Conservation (phyloP, 176 grass and related monocot genomes). For the Ensete glaucum region DNA sequence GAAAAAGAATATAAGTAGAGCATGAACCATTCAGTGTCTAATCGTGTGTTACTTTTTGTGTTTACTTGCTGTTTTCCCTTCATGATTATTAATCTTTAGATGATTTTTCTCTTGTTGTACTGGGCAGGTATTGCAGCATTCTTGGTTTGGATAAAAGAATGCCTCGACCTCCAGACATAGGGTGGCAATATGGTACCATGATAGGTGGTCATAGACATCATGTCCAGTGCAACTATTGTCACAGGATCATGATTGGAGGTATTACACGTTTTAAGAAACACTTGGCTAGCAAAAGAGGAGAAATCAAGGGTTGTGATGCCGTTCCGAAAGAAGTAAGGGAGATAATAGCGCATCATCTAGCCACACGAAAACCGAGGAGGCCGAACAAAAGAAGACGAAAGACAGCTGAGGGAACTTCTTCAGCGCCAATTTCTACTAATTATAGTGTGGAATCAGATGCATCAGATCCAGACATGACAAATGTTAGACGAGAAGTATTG, state of each 20-base stretch:
- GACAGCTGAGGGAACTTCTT: conserved; percentile 10
- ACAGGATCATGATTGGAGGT: conserved; percentile 23
- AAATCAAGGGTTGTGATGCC: conserved; percentile 25
- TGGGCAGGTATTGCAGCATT: background rate
- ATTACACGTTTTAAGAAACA: conserved; percentile 29
- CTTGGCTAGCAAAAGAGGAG: conserved; percentile 24
- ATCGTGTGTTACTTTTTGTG: too few relatives aligned
- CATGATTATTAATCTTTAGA: background rate
- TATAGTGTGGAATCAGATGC: conserved; percentile 16
- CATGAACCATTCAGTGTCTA: background rate
- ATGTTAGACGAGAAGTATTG: conserved; percentile 15
- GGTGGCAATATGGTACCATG: conserved; percentile 30
- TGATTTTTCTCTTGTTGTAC: background rate
- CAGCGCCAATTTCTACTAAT: background rate
- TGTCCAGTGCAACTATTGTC: conserved; percentile 28
- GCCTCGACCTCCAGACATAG: conserved; percentile 25
- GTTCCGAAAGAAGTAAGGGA: conserved; percentile 25
- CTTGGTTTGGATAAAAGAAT: conserved; percentile 1
- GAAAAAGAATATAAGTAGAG: too few relatives aligned
- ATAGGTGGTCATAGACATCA: conserved; percentile 27
- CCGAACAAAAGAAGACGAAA: conserved; percentile 13
- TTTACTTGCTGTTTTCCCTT: background rate
- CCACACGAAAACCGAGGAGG: conserved; percentile 17
- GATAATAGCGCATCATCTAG: conserved; percentile 20
- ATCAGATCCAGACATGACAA: conserved; percentile 16